phyloP scores from a whole-genome alignment of 2,329 filamentous ascomycete species.

The Pseudocercospora macadamiae region DNA sequence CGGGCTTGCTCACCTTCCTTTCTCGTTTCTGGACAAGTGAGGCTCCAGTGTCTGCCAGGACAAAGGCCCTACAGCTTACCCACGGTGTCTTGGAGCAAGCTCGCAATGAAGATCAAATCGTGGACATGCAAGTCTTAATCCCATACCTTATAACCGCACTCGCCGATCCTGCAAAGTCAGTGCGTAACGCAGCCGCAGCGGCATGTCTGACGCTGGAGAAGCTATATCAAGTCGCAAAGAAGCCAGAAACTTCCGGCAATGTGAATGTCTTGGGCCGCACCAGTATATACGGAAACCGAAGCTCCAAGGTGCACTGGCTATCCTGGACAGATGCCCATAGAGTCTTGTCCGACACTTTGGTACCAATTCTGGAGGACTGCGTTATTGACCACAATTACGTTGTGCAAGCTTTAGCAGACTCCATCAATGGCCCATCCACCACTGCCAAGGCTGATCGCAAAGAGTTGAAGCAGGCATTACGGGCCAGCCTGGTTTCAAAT shows the following conservation, averaged over 20 bases:
- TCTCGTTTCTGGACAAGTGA: conserved; percentile 24
- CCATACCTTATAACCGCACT: conserved; percentile 74
- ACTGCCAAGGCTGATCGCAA: conserved; percentile 22
- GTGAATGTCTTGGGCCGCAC: conserved; percentile 57
- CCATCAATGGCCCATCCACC: conserved; percentile 53
- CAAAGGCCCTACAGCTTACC: conserved; percentile 23
- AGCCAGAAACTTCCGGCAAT: conserved; percentile 13
- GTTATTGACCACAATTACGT: conserved; percentile 77
- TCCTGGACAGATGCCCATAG: conserved; percentile 60
- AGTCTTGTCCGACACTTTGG: conserved; percentile 67
- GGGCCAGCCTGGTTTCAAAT: conserved; percentile 69
- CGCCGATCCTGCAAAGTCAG: conserved; percentile 58
- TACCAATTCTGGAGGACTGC: conserved; percentile 81
- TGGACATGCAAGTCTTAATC: conserved; percentile 74
- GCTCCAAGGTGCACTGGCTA: conserved; percentile 59
- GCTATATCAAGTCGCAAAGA: conserved; percentile 16
- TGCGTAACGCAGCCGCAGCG: conserved; percentile 46
- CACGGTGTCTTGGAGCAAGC: conserved; percentile 19
- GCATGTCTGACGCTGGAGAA: conserved; percentile 18
- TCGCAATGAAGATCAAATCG: background rate
- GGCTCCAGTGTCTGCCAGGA: conserved; percentile 14
- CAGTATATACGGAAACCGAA: conserved; percentile 64
- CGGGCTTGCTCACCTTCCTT: conserved; percentile 26
- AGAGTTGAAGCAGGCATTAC: conserved; percentile 63
- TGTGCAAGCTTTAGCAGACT: conserved; percentile 62